Evolutionary conservation across 331 rosid genomes (phyloP), one percentile per base, ranked within the genome.

Genomic region (Arachis monticola): DNA sequence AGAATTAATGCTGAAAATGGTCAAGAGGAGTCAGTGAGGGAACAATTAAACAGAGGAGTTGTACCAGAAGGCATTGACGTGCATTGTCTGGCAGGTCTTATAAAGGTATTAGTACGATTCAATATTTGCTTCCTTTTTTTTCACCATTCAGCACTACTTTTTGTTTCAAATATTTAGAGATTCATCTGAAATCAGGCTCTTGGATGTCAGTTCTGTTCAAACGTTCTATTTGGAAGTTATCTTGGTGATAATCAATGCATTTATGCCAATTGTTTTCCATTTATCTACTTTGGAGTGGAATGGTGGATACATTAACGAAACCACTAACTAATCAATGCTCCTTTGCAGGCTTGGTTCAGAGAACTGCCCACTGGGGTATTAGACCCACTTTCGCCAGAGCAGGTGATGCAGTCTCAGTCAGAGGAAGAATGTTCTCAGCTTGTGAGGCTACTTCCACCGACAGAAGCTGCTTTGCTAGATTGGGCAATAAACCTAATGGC

Each of bases 401-500:
- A 90, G 86, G 98, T 92, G 81, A 92, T 95, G 96, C 92, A 89
- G 77, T 85, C 97, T 45, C 96, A 95, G 72, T 48, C 96, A 6
- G 98, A 95, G 71, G 98, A 92, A 69, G 98, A 95, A 78, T 92
- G 97, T 85, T 82, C 91, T 69, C 85, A 84, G 59, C 97, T 92
- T 32, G 93, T 91, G 70, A 78, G 91, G 64, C 85, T 90, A 72
- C 95, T 95, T 52, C 99, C 99, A 60, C 90, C 86, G n/a, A 88
- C 93, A 32, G 97, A 95, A 82, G 90, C 97, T 59, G 98, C 98
- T 0, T 74, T 95, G 67, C 89, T 95, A 57, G 98, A 95, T 75
- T 95, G 99, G 99, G 96, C 97, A 3, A 74, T 95, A 69, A 95
- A 95, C 81, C 83, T 95, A 41, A 95, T 95, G 99, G 97, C 97